These are phyloP conservation scores for Sphaerostilbella broomeana DNA, from an alignment of 2,329 filamentous ascomycete genomes.

Conservation along the genomic window DNA sequence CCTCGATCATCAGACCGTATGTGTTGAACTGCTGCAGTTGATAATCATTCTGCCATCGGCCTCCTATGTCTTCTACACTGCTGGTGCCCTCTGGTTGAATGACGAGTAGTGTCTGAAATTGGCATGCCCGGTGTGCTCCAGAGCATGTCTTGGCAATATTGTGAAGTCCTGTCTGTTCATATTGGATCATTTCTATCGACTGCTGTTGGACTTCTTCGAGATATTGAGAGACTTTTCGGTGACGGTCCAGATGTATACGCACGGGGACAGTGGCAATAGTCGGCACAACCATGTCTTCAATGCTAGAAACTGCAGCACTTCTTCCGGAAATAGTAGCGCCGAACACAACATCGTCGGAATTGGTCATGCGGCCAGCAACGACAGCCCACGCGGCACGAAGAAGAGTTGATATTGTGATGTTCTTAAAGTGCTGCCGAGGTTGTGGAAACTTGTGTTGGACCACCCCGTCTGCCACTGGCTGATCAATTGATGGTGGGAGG, in stretches of 20 bases:
- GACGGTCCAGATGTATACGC: constrained; percentile 30
- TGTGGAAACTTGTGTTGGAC: neutral
- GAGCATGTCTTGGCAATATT: constrained; percentile 13
- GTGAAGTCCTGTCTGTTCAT: constrained; percentile 15
- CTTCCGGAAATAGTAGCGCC: constrained; percentile 38
- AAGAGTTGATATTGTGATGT: constrained; percentile 1
- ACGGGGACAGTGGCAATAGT: constrained; percentile 37
- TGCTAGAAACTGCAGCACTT: constrained; percentile 14
- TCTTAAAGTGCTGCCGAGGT: neutral
- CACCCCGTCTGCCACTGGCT: neutral
- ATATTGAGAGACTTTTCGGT: constrained; percentile 8
- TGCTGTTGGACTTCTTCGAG: constrained; percentile 14
- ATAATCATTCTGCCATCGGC: neutral
- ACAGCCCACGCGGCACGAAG: constrained; percentile 6
- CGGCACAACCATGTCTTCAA: constrained; percentile 17
- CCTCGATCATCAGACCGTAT: no score
- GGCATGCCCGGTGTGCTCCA: constrained; percentile 13
- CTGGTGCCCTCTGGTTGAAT: no score
- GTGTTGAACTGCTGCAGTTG: no score
- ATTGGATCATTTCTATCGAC: constrained; percentile 14
- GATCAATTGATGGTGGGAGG: neutral
- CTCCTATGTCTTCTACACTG: no score
- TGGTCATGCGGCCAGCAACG: neutral
- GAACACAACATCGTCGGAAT: constrained; percentile 30
- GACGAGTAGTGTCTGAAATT: constrained; percentile 25